A percentile compares a stretch with the other conserved stretches of the same genome.
Evolutionary conservation across 352 stramenopile genomes (phyloP).

Genomic region (Pythium rishiriense): DNA sequence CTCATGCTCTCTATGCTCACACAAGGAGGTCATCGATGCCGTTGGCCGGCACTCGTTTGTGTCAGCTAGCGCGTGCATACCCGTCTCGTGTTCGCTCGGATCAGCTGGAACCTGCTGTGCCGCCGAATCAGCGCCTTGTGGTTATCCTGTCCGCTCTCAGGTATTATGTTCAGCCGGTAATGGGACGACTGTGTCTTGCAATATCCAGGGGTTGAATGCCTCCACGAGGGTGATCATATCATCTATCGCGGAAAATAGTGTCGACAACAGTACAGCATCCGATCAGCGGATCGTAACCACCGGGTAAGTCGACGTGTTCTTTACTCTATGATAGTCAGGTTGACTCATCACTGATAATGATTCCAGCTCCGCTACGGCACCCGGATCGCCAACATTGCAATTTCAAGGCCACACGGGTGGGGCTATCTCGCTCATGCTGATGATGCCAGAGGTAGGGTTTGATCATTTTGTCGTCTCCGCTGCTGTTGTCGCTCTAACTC

Average conservation of each 20-base stretch:
- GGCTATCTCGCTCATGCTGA: slow-evolving; percentile 37
- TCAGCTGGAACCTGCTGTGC: slow-evolving; percentile 26
- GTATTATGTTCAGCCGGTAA: slow-evolving; percentile 18
- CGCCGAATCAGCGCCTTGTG: slow-evolving; percentile 24
- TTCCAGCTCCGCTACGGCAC: slow-evolving; percentile 26
- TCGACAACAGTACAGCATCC: slow-evolving; percentile 37
- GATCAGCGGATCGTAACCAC: slow-evolving; percentile 15
- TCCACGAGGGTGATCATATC: slow-evolving; percentile 34
- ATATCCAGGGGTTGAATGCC: slow-evolving; percentile 30
- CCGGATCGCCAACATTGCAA: slow-evolving; percentile 31
- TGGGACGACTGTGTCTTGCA: slow-evolving; percentile 13
- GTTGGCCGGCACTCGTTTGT: background rate
- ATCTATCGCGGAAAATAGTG: slow-evolving; percentile 34
- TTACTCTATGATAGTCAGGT: background rate
- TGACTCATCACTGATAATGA: background rate
- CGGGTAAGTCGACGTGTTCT: slow-evolving; percentile 20
- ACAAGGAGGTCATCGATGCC: slow-evolving; percentile 4
- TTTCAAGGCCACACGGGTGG: slow-evolving; percentile 30
- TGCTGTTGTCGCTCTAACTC: background rate
- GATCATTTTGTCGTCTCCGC: background rate
- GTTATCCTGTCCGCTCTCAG: slow-evolving; percentile 12
- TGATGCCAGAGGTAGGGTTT: slow-evolving; percentile 34
- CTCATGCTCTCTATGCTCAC: slow-evolving; percentile 32
- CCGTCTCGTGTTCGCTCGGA: slow-evolving; percentile 11
- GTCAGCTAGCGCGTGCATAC: background rate